Evolutionary conservation across 2,329 filamentous ascomycete genomes (phyloP).

Genomic region (Colletotrichum sp.): DNA sequence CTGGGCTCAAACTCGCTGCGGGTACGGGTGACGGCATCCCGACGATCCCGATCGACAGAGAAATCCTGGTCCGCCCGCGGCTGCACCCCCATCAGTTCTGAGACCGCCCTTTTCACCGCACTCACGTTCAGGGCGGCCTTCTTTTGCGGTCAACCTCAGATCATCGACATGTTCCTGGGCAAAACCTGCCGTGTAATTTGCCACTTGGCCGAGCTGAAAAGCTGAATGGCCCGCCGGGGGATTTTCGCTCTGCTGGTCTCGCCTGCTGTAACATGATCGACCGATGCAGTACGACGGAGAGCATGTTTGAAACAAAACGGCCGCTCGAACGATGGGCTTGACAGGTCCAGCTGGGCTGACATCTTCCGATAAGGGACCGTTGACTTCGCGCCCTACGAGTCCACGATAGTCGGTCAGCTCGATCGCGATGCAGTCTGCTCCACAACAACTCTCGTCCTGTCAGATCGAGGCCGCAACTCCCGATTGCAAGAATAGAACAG

Average conservation of each 20-base stretch:
- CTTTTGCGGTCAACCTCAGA: neutral
- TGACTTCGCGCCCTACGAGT: neutral
- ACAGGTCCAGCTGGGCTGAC: neutral
- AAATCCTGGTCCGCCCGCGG: neutral
- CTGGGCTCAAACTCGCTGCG: neutral
- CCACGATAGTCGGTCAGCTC: neutral
- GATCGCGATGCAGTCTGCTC: neutral
- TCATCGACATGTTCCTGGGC: neutral
- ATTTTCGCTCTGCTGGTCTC: neutral
- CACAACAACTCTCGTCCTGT: neutral
- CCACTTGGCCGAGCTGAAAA: neutral
- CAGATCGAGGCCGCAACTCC: neutral
- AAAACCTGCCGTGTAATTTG: neutral
- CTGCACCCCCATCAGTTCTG: neutral
- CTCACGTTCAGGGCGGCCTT: neutral
- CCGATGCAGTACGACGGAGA: neutral
- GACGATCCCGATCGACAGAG: slow-evolving; percentile 13
- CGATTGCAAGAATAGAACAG: neutral
- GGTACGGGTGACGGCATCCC: slow-evolving; percentile 12
- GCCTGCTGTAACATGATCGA: neutral
- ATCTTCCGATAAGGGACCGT: neutral
- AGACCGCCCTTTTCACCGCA: neutral
- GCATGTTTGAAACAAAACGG: slow-evolving; percentile 3
- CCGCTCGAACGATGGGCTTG: neutral
- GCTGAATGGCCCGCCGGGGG: neutral